Evolutionary conservation across 2,329 filamentous ascomycete species (phyloP), one percentile per base, ranked within the genome.

Genomic region (Hymenoscyphus occultus): DNA sequence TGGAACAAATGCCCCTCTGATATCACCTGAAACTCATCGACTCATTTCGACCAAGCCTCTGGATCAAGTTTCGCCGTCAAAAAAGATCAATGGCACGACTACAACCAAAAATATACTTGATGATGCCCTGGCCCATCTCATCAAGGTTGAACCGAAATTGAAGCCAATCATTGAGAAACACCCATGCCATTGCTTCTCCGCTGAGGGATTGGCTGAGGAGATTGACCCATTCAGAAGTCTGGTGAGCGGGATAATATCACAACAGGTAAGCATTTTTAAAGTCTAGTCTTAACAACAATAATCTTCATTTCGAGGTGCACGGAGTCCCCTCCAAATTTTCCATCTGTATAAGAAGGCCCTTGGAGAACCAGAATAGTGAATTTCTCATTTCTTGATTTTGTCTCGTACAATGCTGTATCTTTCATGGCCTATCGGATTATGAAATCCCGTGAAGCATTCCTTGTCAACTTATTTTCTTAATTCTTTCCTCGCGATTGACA

Each of bases 211-310:
- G n/a, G 86, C 89, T 35, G 92, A 97, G 77, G 83, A 86, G 69
- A 86, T 97, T 66, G 92, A 98, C 77, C 95, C 95, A 0, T 99
- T 97, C 74, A 89, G 90, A 71, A 88, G 86, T 64, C 83, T 99
- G 40, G 84, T 86, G 48, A 93, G 90, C 76, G 90, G 93, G 61
- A 97, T 99, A 74, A 96, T 98, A 72, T 93, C 92, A 62, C 95
- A 98, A 78, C 95, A 99, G 80, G 74, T 75, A 69, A 63, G 67
- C 54, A 14, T 76, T 4, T 35, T 35, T 35, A 78, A 74, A 28
- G 56, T 58, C 0, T 5, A 28, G 14, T 60, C 61, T 35, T 9
- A 28, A 28, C 28, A 2, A 28, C 35, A 35, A 35, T 35, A 35
- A 35, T 28, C 28, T 28, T 28, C 28, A 28, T 2, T 28, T 28